Percentiles rank a stretch among this genome's conserved stretches.
These are phyloP conservation scores for Leccinum subspadiceum DNA, from an alignment of 1,284 basidiomycete genomes.

Conservation along the genomic window DNA sequence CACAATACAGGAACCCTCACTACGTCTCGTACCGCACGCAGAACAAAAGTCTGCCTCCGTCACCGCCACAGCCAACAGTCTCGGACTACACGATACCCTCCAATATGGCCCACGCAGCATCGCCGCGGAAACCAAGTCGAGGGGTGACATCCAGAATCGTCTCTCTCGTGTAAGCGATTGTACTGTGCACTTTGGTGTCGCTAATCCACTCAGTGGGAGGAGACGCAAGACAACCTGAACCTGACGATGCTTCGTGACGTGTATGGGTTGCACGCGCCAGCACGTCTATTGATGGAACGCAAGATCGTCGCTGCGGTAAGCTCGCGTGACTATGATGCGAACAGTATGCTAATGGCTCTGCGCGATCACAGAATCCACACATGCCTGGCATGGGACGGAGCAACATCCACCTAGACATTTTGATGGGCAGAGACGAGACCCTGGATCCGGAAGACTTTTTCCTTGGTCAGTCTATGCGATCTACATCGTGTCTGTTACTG, in stretches of 20 bases:
- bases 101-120: constrained; percentile 74
- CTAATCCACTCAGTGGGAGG: constrained; percentile 72
- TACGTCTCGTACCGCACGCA: constrained; percentile 63
- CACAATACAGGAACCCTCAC: constrained; percentile 54
- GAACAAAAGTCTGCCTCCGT: constrained; percentile 62
- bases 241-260: constrained; percentile 83
- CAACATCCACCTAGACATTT: constrained; percentile 86
- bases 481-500: constrained; percentile 3
- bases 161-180: constrained; percentile 59
- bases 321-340: not conserved
- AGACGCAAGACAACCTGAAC: constrained; percentile 86
- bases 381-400: constrained; percentile 63
- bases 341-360: not conserved
- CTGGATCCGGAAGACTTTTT: constrained; percentile 78
- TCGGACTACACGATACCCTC: constrained; percentile 80
- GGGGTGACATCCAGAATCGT: constrained; percentile 56
- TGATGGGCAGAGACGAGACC: constrained; percentile 86
- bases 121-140: constrained; percentile 63
- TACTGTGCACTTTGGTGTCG: not conserved
- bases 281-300: constrained; percentile 91
- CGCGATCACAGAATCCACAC: constrained; percentile 50
- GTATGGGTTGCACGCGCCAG: constrained; percentile 86
- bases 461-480: constrained; percentile 45
- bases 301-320: constrained; percentile 76
- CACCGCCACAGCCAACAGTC: constrained; percentile 63